Evolutionary conservation across 768 basidiomycete species (phyloP), one percentile per base, ranked within the genome.

Genomic region (Xerocomellus amylosporus): DNA sequence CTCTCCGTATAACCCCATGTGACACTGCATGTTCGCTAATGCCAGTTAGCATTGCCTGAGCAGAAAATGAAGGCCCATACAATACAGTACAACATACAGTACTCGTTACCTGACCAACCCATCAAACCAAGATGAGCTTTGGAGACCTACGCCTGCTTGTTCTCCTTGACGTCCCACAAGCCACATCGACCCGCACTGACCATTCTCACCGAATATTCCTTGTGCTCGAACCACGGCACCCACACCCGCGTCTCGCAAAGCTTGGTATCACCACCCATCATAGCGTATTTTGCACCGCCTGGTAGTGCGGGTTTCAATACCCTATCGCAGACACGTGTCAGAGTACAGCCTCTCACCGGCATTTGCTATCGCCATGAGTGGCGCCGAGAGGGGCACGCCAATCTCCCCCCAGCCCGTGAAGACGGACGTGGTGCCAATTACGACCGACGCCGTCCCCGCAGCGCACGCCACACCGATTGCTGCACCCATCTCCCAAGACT

Each of bases 161-260:
- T 53, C 28, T 62, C 56, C 31, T 44, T 58, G 9, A 58, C 50
- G 22, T 64, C 59, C 63, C 63, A 64, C 22, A 64, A 26, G 5
- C 54, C 56, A 54, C 52, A 53, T 5, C 5, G 51, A 33, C n/a
- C 24, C 2, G 13, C 37, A 15, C 20, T 22, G 4, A 61, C 26
- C 42, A 55, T 40, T 33, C 63, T 58, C 28, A 64, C 63, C 0
- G 63, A 64, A 49, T 54, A 64, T 1, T 46, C 19, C 31, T 62
- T 64, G 19, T 64, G 62, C 13, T 61, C 62, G 4, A 56, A 53
- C 62, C 58, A 63, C 1, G 63, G 63, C 4, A 64, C 63, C 56
- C 63, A 64, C 10, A 64, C 63, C 17, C 59, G 38, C 8, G 63
- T 50, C 43, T 58, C 59, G 12, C 52, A 64, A 14, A 64, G 46